Evolutionary conservation across 176 grass and related monocot species (phyloP).

Genomic region (Aegilops sharonensis): DNA sequence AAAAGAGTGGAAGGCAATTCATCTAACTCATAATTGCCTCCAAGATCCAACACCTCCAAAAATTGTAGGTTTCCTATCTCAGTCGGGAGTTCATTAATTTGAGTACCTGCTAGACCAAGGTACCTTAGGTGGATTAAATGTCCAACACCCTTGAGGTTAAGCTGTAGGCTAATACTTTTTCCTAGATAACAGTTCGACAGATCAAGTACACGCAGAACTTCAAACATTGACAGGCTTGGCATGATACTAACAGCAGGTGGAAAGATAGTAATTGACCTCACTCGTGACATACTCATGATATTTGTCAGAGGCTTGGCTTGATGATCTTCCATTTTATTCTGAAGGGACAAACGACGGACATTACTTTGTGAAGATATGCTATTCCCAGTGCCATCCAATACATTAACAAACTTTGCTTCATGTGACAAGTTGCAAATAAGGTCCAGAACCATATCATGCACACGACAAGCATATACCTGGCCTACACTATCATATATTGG

Average conservation of each 20-base stretch:
- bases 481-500: not conserved
- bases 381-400: not conserved
- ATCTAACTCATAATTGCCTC: accelerated
- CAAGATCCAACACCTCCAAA: not conserved
- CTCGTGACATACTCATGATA: not conserved
- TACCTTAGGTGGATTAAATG: not conserved
- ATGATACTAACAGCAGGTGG: not conserved
- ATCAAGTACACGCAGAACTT: not conserved
- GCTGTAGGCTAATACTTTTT: not conserved
- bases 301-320: not conserved
- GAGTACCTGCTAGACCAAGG: accelerated
- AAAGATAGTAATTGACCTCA: not conserved
- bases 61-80: not conserved
- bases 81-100: accelerated
- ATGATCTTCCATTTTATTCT: not conserved
- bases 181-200: accelerated
- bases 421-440: not conserved
- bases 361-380: not conserved
- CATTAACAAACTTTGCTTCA: not conserved
- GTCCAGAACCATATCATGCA: not conserved
- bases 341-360: not conserved
- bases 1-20: accelerated
- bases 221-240: not conserved
- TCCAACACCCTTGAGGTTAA: not conserved
- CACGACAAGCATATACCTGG: not conserved